phyloP scores from a whole-genome alignment of 495 filamentous ascomycete species.

The Aspergillus nidulans region DNA sequence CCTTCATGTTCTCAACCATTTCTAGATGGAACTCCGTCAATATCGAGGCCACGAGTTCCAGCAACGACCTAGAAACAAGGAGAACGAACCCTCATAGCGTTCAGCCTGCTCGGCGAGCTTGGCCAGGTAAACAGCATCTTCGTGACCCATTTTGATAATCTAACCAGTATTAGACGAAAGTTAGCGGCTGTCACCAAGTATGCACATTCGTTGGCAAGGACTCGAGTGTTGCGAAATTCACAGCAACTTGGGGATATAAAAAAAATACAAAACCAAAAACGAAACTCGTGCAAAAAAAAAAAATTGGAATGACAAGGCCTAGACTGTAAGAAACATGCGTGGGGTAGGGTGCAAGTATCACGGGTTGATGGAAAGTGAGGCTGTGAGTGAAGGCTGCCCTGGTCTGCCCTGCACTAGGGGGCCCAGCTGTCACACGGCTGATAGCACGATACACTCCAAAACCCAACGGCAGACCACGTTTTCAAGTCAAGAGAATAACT shows the following conservation, averaged over 20 bases:
- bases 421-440: constrained; percentile 8
- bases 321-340: constrained; percentile 9
- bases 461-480: not conserved
- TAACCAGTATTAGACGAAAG: constrained; percentile 6
- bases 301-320: not conserved
- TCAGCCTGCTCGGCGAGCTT: constrained; percentile 99
- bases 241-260: constrained; percentile 1
- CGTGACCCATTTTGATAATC: constrained; percentile 84
- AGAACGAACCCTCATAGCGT: constrained; percentile 92
- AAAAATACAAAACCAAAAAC: constrained; percentile 6
- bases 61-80: not conserved
- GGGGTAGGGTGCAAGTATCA: constrained; percentile 20
- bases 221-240: not conserved
- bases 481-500: not conserved
- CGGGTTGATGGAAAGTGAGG: constrained; percentile 20
- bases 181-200: not conserved
- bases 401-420: constrained; percentile 9
- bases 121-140: constrained; percentile 98
- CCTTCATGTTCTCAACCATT: constrained; percentile 99
- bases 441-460: constrained; percentile 2
- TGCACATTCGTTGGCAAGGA: not conserved
- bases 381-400: constrained; percentile 19
- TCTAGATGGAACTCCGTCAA: constrained; percentile 53
- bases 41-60: not conserved
- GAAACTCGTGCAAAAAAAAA: not conserved